Evolutionary conservation across 2,329 filamentous ascomycete genomes (phyloP), one percentile per base, ranked within the genome.

Genomic region (Atkinsonella texensis): DNA sequence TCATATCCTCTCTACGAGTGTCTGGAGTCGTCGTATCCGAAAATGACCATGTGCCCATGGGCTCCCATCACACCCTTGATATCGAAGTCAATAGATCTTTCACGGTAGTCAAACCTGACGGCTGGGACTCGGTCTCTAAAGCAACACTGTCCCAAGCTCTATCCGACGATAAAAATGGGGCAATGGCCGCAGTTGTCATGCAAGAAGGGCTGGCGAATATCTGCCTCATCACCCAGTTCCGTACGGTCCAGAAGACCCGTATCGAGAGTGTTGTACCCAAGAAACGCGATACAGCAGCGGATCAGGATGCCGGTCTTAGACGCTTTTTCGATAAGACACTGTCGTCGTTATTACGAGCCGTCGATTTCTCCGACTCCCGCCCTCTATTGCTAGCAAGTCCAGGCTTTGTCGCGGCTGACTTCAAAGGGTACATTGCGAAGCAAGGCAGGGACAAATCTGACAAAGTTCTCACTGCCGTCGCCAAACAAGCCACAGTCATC

Each of bases 111-210:
- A 97, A 97, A 70, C 78, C 79, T 40, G 84, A 68, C 51, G 69
- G 89, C 42, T 98, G 93, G 93, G 93, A 98, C 67, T 90, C 85
- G 58, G 83, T 98, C 11, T 87, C 90, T 3, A 72, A 85, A 46
- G 83, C 87, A 53, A 84, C 87, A 45, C 76, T 98, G 11, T 75
- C 79, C 52, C 88, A 95, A 65, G 85, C 89, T 1, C 76, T 91
- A 13, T 83, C 87, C 59, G 81, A 87, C 58, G 84, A 88, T 57
- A 83, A 84, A 61, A 83, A 86, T 55, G 89, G 89, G 1, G 85
- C 91, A 55, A 77, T 95, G 17, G 88, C 89, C 51, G 91, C 93
- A 0, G 84, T 97, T 1, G 87, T 97, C 23, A 91, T 98, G 85
- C 87, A 95, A 60, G 91, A 97, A 61, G 86, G 87, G 15, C 68